Base-by-base conservation (phyloP, 2,329 filamentous ascomycete genomes). In the Exophiala viscosa region DNA sequence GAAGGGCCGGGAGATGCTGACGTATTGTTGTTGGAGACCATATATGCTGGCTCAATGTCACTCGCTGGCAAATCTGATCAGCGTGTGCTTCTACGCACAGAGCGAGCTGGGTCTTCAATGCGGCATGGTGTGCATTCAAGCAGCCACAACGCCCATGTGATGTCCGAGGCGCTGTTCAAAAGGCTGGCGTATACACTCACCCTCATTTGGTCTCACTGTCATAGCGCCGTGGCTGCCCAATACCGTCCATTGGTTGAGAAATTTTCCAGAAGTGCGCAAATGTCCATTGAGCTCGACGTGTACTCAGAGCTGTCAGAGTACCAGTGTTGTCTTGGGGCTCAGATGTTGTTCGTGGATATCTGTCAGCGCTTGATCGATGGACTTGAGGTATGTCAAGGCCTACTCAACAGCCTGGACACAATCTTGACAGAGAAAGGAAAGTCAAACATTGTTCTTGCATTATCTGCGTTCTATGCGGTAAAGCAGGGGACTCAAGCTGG, bases 341-440 rank as follows among this genome's bases (percentile, higher is more conserved):
- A 50, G 8, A 48, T 57, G 18, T 57, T 57, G 36, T 48, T 53
- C 15, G 40, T 5, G 5, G 20, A 53, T 18, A 8, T 53, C 17
- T 43, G 45, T 23, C 38, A 45, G 23, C 20, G 48, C 1, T 15
- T 50, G 42, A 23, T 42, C 5, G 38, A 36, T 34, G 35, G 10
- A 28, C 2, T 17, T 23, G 18, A 20, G 23, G 18, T 49, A 9
- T 13, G 28, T 15, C 8, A n/a, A 6, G 17, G 28, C 28, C 18
- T 52, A 15, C 45, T 49, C 11, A 11, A 11, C 11, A 52, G 49
- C 32, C 48, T 50, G 20, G 48, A 52, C 14, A 41, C 34, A 8
- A 3, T 56, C 3, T 35, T 52, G 14, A 28, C 33, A 10, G 41
- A 47, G 8, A 36, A 47, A 17, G 43, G 35, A 33, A 28, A 32